Evolutionary conservation across 2,329 filamentous ascomycete genomes (phyloP).

Genomic region (Penicillium occitanis): DNA sequence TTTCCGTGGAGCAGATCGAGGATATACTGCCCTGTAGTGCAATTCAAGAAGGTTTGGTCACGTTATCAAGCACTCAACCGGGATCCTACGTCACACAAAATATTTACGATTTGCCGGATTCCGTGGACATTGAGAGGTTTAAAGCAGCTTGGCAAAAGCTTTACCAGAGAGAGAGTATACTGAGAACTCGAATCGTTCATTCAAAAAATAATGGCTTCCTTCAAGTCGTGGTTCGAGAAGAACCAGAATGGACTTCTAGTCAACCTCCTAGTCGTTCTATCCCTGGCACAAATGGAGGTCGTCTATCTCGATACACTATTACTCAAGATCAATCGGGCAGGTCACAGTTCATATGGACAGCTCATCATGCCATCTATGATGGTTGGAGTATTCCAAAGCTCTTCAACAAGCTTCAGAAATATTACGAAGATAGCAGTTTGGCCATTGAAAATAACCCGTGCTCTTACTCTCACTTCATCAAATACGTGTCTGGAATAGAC

Average conservation of each 20-base stretch:
- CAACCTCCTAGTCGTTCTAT: conserved; percentile 14
- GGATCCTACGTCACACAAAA: conserved; percentile 45
- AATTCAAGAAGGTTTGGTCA: conserved; percentile 45
- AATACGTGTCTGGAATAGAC: conserved; percentile 22
- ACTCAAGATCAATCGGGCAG: not conserved
- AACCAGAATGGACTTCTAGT: conserved; percentile 25
- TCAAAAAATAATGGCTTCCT: conserved; percentile 28
- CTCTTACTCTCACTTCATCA: conserved; percentile 20
- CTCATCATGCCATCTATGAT: conserved; percentile 48
- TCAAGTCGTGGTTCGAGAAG: conserved; percentile 31
- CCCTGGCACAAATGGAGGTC: conserved; percentile 20
- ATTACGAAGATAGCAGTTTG: conserved; percentile 14
- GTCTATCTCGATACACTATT: conserved; percentile 22
- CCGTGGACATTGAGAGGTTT: conserved; percentile 37
- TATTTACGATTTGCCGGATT: conserved; percentile 31
- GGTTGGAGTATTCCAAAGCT: conserved; percentile 33
- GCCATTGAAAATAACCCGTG: not conserved
- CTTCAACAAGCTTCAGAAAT: conserved; percentile 22
- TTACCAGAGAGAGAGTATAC: conserved; percentile 37
- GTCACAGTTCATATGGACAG: conserved; percentile 39
- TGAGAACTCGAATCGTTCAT: conserved; percentile 43
- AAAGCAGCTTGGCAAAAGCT: conserved; percentile 41
- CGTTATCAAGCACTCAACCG: conserved; percentile 38
- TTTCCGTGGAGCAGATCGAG: conserved; percentile 31
- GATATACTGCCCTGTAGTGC: conserved; percentile 45